Evolutionary conservation across 148 eudicot genomes (phyloP).

Genomic region (Arctostaphylos glauca): DNA sequence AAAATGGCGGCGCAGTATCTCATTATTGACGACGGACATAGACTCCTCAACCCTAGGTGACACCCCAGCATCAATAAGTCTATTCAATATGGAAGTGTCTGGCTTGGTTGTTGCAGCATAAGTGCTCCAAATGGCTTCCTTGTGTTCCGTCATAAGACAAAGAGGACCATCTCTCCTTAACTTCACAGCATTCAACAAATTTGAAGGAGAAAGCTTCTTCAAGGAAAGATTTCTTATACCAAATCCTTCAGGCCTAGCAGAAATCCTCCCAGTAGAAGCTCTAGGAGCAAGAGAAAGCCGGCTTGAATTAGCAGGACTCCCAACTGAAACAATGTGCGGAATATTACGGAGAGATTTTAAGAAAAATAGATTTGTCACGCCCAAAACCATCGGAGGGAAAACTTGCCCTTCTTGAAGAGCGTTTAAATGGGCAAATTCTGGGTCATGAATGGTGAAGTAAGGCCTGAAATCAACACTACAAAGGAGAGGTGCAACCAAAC

Average conservation of each 20-base stretch:
- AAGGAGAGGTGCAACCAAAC: conserved; percentile 87
- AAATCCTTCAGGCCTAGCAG: conserved; percentile 52
- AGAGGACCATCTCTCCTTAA: conserved; percentile 94
- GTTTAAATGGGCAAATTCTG: conserved; percentile 69
- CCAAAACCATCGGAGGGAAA: conserved; percentile 88
- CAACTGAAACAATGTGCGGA: conserved; percentile 86
- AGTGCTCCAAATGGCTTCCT: conserved; percentile 88
- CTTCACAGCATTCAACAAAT: conserved; percentile 79
- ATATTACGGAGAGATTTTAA: conserved; percentile 80
- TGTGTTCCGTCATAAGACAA: conserved; percentile 93
- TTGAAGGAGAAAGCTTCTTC: conserved; percentile 79
- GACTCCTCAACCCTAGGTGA: conserved; percentile 94
- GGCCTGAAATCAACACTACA: conserved; percentile 94
- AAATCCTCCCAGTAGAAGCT: conserved; percentile 43
- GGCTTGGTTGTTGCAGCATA: conserved; percentile 81
- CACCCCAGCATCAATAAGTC: conserved; percentile 93
- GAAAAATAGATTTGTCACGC: conserved; percentile 92
- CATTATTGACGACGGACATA: conserved; percentile 98
- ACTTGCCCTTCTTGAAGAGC: conserved; percentile 61
- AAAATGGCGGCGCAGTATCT: conserved; percentile 91
- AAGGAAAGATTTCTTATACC: conserved; percentile 57
- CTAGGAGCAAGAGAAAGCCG: conserved; percentile 46
- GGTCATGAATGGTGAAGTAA: conserved; percentile 95
- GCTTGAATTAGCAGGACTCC: conserved; percentile 66
- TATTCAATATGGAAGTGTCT: conserved; percentile 88